Base-by-base conservation (phyloP, 495 filamentous ascomycete species). In the Darksidea phi region DNA sequence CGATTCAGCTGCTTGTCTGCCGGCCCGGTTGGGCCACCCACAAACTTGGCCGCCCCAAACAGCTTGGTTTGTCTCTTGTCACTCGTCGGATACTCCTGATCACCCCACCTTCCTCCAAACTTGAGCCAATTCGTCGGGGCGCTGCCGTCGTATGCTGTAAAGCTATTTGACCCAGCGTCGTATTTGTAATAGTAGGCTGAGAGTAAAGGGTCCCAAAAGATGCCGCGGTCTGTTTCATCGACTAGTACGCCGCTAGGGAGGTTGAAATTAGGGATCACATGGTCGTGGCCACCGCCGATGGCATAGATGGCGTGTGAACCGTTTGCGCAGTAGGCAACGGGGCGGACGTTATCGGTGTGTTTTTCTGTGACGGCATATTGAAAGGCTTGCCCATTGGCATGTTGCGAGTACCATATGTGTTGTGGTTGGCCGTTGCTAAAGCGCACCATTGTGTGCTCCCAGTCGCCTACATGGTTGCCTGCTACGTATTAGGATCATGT, bases 381-480 rank as follows among this genome's bases (percentile, higher is more conserved):
- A 69, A 86, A 88, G 8, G 85, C 84, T 69, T 86, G 75, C 23
- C 84, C 85, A 59, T 78, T 78, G 49, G 77, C 67, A 64, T 88
- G 86, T 66, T 87, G 84, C 64, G 78, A 82, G 60, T 78, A 86
- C 84, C 84, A 88, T 26, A 88, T 71, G 13, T 79, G 74, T 57
- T 79, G 68, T 1, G 86, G 85, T 7, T 64, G 59, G 24, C 82
- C 84, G 49, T 86, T 76, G 13, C 74, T 43, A 69, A 88, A 88
- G 12, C 86, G 83, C 53, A 88, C 76, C 84, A 86, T 85, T 60
- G 80, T 85, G 67, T 87, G 84, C 66, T 86, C 84, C 80, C 82
- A 86, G 62, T 86, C 84, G 21, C 84, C 85, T 42, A 88, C 77
- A 63, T 88, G 85, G 67, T 85, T 72, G 1, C 83, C 85, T 49